Base-by-base conservation (phyloP, 2,329 filamentous ascomycete species). In the Rutstroemia sydowiana region DNA sequence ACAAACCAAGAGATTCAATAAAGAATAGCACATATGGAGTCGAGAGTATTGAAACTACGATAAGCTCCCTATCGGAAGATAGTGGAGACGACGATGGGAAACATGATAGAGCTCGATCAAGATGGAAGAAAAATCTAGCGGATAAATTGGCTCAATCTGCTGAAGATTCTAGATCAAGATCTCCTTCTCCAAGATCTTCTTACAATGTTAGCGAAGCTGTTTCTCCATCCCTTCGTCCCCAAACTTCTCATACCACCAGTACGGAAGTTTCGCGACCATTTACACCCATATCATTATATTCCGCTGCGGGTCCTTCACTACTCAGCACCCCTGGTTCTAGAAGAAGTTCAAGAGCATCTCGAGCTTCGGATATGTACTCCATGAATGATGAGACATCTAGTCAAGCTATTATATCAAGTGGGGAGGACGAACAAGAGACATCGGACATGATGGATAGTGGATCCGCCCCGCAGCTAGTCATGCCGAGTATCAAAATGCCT, bases 401-500 rank as follows among this genome's bases (percentile, higher is more conserved):
- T 57, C 67, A 69, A 47, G 65, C 63, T 28, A 62, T 67, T 32
- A 43, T 58, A 20, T 66, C 63, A 8, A 66, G 64, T 32, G 64
- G 58, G 14, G 65, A 66, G 18, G 65, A 67, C 34, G 62, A 65
- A 9, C 54, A 53, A 72, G 80, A 61, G 75, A 72, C 41, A 68
- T 74, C 63, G 10, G 57, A 53, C 42, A 67, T 72, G 66, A 59
- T 69, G 57, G 63, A 83, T 78, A 65, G 75, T 73, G 70, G 71
- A 44, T 73, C 68, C 55, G 75, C 74, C 37, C 85, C 86, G 21
- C 91, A 97, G 68, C 77, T 98, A n/a, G 88, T 98, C 55, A 98
- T 98, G 93, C 93, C 93, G 5, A 95, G 90, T 64, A 85, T 98
- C 62, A 84, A 81, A 56, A 93, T 98, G 80, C 92, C 93, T 3